phyloP scores from a whole-genome alignment of 805 yeast genomes.

The Metschnikowia kofuensis region DNA sequence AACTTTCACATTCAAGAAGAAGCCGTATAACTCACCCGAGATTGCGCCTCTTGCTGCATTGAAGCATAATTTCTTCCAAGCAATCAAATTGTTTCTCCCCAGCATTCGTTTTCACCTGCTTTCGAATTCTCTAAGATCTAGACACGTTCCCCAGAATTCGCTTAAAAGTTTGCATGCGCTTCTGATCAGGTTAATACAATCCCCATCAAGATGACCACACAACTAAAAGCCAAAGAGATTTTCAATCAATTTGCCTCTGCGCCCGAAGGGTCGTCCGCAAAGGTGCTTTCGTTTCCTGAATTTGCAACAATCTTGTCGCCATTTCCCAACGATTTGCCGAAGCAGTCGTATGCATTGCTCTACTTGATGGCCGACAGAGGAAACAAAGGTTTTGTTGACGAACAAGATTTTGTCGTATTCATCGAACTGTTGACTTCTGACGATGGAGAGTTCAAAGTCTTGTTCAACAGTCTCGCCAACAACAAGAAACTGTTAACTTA shows the following conservation, averaged over 20 bases:
- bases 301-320: slow-evolving; percentile 41
- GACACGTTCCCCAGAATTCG: slow-evolving; percentile 3
- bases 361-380: slow-evolving; percentile 77
- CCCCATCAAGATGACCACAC: slow-evolving; percentile 12
- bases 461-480: slow-evolving; percentile 48
- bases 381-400: slow-evolving; percentile 62
- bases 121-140: not conserved
- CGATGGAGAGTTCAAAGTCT: slow-evolving; percentile 45
- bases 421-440: slow-evolving; percentile 46
- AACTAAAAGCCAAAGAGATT: slow-evolving; percentile 27
- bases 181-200: not conserved
- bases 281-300: slow-evolving; percentile 32
- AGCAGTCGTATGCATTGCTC: slow-evolving; percentile 47
- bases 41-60: not conserved
- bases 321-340: slow-evolving; percentile 39
- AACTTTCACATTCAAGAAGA: slow-evolving; percentile 1
- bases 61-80: not conserved
- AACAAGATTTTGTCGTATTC: slow-evolving; percentile 73
- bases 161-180: slow-evolving; percentile 3
- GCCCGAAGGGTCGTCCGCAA: slow-evolving; percentile 20
- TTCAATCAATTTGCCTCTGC: slow-evolving; percentile 38
- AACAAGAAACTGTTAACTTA: slow-evolving; percentile 25
- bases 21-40: not conserved
- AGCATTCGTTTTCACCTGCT: not conserved
- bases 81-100: not conserved